phyloP scores from a whole-genome alignment of 2,329 filamentous ascomycete species.

The Boeremia lycopersici region DNA sequence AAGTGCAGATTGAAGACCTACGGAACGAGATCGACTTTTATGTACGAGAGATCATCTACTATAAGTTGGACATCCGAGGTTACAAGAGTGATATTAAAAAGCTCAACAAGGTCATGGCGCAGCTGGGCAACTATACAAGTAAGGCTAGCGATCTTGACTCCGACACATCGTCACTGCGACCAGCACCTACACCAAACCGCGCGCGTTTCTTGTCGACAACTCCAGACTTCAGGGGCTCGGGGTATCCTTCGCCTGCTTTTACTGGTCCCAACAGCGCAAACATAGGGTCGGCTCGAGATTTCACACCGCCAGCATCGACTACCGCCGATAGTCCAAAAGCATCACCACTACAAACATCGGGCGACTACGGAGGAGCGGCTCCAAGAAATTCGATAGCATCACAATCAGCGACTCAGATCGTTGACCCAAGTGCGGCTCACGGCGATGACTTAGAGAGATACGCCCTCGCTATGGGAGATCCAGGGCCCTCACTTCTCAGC shows the following conservation, averaged over 20 bases:
- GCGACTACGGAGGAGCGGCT: neutral
- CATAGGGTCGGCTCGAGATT: neutral
- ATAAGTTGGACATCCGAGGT: constrained; percentile 56
- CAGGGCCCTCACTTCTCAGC: neutral
- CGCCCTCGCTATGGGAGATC: neutral
- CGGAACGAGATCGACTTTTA: constrained; percentile 51
- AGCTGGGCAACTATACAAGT: constrained; percentile 31
- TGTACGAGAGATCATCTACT: constrained; percentile 55
- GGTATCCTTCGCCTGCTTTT: constrained; percentile 7
- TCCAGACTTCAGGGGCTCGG: constrained; percentile 25
- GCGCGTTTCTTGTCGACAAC: constrained; percentile 24
- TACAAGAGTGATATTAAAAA: constrained; percentile 52
- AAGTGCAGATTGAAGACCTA: constrained; percentile 37
- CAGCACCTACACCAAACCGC: constrained; percentile 32
- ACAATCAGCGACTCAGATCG: neutral
- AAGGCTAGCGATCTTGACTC: constrained; percentile 35
- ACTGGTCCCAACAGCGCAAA: constrained; percentile 8
- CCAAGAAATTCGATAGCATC: neutral
- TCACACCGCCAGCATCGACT: constrained; percentile 8
- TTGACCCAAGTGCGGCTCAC: neutral
- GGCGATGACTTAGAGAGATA: neutral
- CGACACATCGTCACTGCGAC: constrained; percentile 34
- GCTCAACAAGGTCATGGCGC: constrained; percentile 35
- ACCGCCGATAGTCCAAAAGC: neutral
- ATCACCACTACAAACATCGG: neutral